Base-by-base conservation (phyloP, 2,329 filamentous ascomycete genomes). In the Claviceps monticola region DNA sequence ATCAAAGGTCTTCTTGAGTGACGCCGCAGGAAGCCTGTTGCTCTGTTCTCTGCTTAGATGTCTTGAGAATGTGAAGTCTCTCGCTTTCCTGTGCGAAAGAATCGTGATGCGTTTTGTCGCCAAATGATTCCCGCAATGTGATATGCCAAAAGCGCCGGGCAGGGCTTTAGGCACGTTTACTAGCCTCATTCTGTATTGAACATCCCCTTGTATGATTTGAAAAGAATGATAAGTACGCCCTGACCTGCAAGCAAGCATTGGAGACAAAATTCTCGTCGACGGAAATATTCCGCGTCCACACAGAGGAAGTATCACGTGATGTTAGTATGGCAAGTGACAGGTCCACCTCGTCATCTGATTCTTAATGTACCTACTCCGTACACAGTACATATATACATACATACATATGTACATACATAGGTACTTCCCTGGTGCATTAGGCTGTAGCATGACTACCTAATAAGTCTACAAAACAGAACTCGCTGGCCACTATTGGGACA, bases 121-220 rank as follows among this genome's bases (percentile, higher is more conserved):
- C 16, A 36, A 5, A 17, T 45, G n/a, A 19, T 26, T 38, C 5
- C 23, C 48, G 4, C 26, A 16, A 29, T 36, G 23, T 19, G 44
- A 43, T 16, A 39, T n/a, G n/a, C 8, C 17, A 26, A 34, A 48
- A 4, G 44, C 19, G 19, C n/a, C 26, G 5, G 26, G 23, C 17
- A 45, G 23, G 29, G 34, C 39, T 38, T 7, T n/a, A 34, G 29
- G 41, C 16, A 51, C 9, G 9, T 44, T 48, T 29, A 39, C 21
- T 21, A 44, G 34, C 34, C 51, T 48, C 51, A 53, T 53, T 36
- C 11, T 53, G 23, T 16, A 17, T 45, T 17, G 42, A 44, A n/a
- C 4, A 21, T 23, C 5, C 21, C 13, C 23, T 11, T 43, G 23
- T 8, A 16, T 16, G 2, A 44, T 16, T 44, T 44, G 14, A 21